A percentile compares a stretch with the other conserved stretches of the same genome.
These are phyloP conservation scores for Mycena vitilis DNA, from an alignment of 768 basidiomycete species.

Conservation along the genomic window DNA sequence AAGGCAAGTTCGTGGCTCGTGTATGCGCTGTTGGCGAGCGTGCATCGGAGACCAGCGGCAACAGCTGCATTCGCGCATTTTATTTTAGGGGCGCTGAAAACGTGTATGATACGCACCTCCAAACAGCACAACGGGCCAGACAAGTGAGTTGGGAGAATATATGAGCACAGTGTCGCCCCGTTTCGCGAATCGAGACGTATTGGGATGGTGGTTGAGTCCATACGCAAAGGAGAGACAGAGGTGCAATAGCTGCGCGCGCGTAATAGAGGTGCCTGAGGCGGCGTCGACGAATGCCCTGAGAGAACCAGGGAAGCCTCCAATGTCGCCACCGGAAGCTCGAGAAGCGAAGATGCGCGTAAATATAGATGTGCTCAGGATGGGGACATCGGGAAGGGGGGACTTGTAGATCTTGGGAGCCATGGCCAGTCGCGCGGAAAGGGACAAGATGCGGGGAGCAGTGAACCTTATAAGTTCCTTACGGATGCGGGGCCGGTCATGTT, in stretches of 20 bases:
- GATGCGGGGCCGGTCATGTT: too few species aligned
- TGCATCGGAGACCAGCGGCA: slow-evolving; percentile 75
- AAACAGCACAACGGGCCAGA: slow-evolving; percentile 60
- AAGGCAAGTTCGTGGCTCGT: slow-evolving; percentile 74
- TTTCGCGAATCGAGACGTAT: slow-evolving; percentile 44
- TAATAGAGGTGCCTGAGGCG: slow-evolving; percentile 63
- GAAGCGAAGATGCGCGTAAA: slow-evolving; percentile 62
- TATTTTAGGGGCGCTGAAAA: slow-evolving; percentile 9
- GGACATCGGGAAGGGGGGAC: slow-evolving; percentile 53
- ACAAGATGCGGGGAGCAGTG: neutral
- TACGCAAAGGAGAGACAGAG: slow-evolving; percentile 67
- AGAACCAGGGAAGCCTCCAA: slow-evolving; percentile 57
- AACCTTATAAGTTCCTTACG: too few species aligned
- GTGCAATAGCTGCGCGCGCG: slow-evolving; percentile 64
- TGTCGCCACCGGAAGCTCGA: slow-evolving; percentile 38
- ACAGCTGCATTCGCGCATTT: slow-evolving; percentile 44
- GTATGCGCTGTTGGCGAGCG: slow-evolving; percentile 81
- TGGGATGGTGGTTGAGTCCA: slow-evolving; percentile 63
- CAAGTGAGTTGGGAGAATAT: slow-evolving; percentile 75
- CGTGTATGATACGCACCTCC: slow-evolving; percentile 51
- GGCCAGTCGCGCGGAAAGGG: slow-evolving; percentile 17
- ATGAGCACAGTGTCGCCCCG: slow-evolving; percentile 72
- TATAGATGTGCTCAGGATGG: slow-evolving; percentile 55
- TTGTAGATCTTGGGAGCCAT: slow-evolving; percentile 59
- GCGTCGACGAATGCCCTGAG: slow-evolving; percentile 76